Percentiles rank a stretch among this genome's conserved stretches.
Evolutionary conservation across 768 basidiomycete species (phyloP).

Genomic region (Mycena floridula): DNA sequence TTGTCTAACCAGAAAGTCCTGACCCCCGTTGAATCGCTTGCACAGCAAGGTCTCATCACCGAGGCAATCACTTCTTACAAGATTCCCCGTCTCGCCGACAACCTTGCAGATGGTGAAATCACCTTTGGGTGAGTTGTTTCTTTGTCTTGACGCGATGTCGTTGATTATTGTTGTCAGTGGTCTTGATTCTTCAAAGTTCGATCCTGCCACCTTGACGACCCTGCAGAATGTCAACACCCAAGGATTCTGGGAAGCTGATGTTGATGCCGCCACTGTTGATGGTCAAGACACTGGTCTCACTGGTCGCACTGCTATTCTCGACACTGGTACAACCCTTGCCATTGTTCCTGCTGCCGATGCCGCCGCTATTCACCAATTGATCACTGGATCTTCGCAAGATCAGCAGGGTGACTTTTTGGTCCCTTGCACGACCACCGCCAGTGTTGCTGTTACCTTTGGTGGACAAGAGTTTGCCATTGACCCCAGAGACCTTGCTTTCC

Average conservation of each 20-base stretch:
- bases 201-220: constrained; percentile 48
- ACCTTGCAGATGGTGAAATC: constrained; percentile 69
- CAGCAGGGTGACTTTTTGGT: constrained; percentile 45
- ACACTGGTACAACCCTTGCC: constrained; percentile 54
- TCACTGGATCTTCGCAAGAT: constrained; percentile 34
- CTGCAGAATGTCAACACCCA: constrained; percentile 54
- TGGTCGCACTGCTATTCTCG: constrained; percentile 69
- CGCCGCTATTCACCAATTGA: constrained; percentile 33
- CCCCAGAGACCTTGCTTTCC: constrained; percentile 57
- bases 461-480: constrained; percentile 48
- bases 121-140: constrained; percentile 56
- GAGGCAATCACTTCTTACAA: constrained; percentile 74
- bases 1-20: constrained; percentile 59
- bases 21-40: constrained; percentile 73
- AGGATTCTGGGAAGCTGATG: constrained; percentile 78
- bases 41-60: constrained; percentile 45
- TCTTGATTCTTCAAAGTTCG: constrained; percentile 66
- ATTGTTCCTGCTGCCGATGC: constrained; percentile 37
- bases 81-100: constrained; percentile 67
- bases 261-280: constrained; percentile 56
- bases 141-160: neutral
- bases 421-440: constrained; percentile 38
- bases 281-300: constrained; percentile 43
- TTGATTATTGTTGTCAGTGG: constrained; percentile 23
- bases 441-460: constrained; percentile 43